These are phyloP conservation scores for Saccharomycopsis phalli DNA, from an alignment of 1,139 yeast species.

Conservation along the genomic window DNA sequence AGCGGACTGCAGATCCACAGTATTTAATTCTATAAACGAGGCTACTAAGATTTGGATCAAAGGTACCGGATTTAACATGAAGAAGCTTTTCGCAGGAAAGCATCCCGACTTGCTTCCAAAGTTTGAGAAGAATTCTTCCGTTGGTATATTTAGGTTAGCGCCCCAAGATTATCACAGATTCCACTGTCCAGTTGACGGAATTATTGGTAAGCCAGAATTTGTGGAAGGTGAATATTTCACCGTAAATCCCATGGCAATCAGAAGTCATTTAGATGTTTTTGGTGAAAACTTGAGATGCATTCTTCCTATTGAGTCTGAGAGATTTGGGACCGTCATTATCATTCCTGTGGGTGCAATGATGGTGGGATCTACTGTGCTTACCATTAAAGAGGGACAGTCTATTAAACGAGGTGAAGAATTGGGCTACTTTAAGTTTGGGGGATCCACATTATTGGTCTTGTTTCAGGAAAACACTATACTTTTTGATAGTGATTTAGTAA, in stretches of 20 bases:
- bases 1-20: conserved; percentile 83
- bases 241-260: conserved; percentile 93
- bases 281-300: conserved; percentile 83
- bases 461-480: conserved; percentile 34
- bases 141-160: conserved; percentile 80
- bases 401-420: conserved; percentile 71
- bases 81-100: conserved; percentile 53
- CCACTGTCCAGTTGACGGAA: conserved; percentile 80
- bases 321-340: conserved; percentile 70
- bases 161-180: conserved; percentile 97
- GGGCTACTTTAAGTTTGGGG: conserved; percentile 95
- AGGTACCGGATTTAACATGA: conserved; percentile 66
- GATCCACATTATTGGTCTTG: conserved; percentile 70
- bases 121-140: conserved; percentile 43
- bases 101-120: conserved; percentile 31
- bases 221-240: conserved; percentile 91
- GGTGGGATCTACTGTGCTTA: conserved; percentile 85
- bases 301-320: conserved; percentile 63
- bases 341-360: conserved; percentile 96
- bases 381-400: conserved; percentile 51
- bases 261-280: conserved; percentile 82
- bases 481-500: conserved; percentile 67
- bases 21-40: conserved; percentile 48
- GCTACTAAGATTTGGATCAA: conserved; percentile 88
- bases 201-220: conserved; percentile 51